phyloP scores from a whole-genome alignment of 2,329 filamentous ascomycete genomes.

The Pseudogymnoascus sp. region DNA sequence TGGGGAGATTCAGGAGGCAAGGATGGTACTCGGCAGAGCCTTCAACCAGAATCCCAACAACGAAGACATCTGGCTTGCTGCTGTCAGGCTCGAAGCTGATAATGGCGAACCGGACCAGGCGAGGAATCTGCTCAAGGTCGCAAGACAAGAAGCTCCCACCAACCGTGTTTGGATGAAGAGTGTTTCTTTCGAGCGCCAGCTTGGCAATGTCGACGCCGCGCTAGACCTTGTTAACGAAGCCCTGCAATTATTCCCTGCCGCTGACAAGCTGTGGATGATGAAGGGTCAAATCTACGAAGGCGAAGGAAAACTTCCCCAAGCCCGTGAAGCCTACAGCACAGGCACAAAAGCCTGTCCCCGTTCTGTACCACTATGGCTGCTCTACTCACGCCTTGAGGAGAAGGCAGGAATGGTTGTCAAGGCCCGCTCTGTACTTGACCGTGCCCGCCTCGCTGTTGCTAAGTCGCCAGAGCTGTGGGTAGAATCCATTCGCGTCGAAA shows the following conservation, averaged over 20 bases:
- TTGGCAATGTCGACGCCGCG: constrained; percentile 69
- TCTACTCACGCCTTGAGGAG: constrained; percentile 84
- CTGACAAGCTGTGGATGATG: constrained; percentile 93
- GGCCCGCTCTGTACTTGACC: constrained; percentile 86
- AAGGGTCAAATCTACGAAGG: constrained; percentile 96
- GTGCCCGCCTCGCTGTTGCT: constrained; percentile 78
- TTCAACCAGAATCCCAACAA: constrained; percentile 96
- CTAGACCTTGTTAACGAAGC: constrained; percentile 83
- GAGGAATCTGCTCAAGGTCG: constrained; percentile 69
- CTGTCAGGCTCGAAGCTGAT: constrained; percentile 92
- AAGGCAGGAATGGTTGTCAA: constrained; percentile 76
- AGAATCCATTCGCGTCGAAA: constrained; percentile 88
- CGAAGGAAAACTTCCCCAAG: constrained; percentile 69
- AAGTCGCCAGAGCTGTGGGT: constrained; percentile 81
- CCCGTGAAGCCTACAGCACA: constrained; percentile 79
- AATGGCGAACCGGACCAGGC: constrained; percentile 76
- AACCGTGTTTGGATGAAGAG: constrained; percentile 97
- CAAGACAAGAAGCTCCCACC: constrained; percentile 81
- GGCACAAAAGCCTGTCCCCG: constrained; percentile 81
- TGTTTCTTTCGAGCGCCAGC: constrained; percentile 83
- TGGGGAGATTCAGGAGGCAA: constrained; percentile 78
- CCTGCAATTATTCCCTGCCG: constrained; percentile 74
- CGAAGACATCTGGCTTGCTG: constrained; percentile 95
- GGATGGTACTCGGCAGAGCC: constrained; percentile 75
- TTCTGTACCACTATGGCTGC: constrained; percentile 80